Evolutionary conservation across 1,284 basidiomycete species (phyloP), one percentile per base, ranked within the genome.

Genomic region (Malassezia sp.): DNA sequence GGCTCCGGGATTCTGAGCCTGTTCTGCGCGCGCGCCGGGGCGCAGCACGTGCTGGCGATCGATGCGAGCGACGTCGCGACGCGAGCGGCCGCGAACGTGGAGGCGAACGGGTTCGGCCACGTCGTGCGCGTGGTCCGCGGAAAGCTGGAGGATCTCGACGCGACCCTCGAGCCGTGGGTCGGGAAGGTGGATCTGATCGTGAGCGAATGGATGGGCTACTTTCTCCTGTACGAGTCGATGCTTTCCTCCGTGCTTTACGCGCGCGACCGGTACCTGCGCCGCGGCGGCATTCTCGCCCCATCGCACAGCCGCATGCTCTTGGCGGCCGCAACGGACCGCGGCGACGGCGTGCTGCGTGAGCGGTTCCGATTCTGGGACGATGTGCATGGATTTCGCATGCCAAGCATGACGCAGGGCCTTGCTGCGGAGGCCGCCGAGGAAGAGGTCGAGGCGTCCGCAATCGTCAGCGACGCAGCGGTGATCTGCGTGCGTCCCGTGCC

Each of bases 161-260:
- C 85, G 9, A 70, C 72, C 0, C 81, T 85, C 2, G 79, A 81
- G 20, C 79, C 73, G 22, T 74, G 82, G 36, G 75, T 79, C 12
- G 63, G 60, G 3, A 77, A 85, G 39, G 89, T 96, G 27, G 90
- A 96, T 69, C 78, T 96, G 41, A 88, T 97, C 67, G 76, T 96
- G 39, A 89, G 85, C 23, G 91, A 97, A 72, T 97, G 91, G 91
- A 96, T 96, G 91, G 63, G 56, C 45, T 70, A 64, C 54, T 69
- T 63, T 32, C 55, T 71, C 20, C 76, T 93, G 18, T 96, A 96
- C 72, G 91, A 97, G 72, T 86, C 84, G 35, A 96, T 96, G 91
- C 78, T 96, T 20, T 90, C 95, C 70, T 93, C 88, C 0, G 91
- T 96, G 5, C 74, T 97, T 9, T 74, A 75, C 46, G 90, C 90